phyloP scores from a whole-genome alignment of 345 rosid genomes.

The Capsella bursapastoris region DNA sequence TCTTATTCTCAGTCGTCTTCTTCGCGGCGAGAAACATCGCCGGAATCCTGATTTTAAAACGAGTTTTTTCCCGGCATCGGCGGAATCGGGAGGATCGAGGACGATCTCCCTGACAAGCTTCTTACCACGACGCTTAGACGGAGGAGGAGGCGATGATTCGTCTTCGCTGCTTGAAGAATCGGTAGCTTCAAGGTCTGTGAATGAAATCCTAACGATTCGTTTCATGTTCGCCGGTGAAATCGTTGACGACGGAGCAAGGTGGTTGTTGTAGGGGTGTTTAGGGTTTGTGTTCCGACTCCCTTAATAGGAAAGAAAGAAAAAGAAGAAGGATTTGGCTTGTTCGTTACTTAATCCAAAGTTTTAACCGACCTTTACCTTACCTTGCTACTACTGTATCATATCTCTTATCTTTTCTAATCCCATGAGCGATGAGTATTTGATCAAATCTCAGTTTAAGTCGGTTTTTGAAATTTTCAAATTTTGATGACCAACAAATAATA shows the following conservation, averaged over 20 bases:
- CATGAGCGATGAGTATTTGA: neutral
- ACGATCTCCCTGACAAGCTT: slow-evolving; percentile 46
- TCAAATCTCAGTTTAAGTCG: neutral
- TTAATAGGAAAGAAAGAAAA: neutral
- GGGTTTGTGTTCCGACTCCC: slow-evolving; percentile 24
- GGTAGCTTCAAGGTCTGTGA: slow-evolving; percentile 55
- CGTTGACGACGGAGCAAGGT: slow-evolving; percentile 6
- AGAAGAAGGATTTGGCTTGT: neutral
- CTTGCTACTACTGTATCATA: no score
- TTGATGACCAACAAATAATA: neutral
- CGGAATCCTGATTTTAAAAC: slow-evolving; percentile 39
- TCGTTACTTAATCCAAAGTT: slow-evolving; percentile 34
- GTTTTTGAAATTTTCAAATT: neutral
- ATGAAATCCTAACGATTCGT: slow-evolving; percentile 44
- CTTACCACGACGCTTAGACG: slow-evolving; percentile 41
- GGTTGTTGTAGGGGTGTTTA: neutral
- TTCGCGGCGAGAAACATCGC: neutral
- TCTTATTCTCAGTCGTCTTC: slow-evolving; percentile 8
- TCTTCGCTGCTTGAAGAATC: slow-evolving; percentile 55
- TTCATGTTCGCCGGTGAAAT: slow-evolving; percentile 30
- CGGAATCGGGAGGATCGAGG: slow-evolving; percentile 24
- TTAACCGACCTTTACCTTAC: neutral
- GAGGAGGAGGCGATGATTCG: neutral
- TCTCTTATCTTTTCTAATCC: neutral
- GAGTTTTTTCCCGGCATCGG: slow-evolving; percentile 7